These are phyloP conservation scores for Backusella australiensis DNA, from an alignment of 192 early-diverging fungal genomes.

Conservation along the genomic window DNA sequence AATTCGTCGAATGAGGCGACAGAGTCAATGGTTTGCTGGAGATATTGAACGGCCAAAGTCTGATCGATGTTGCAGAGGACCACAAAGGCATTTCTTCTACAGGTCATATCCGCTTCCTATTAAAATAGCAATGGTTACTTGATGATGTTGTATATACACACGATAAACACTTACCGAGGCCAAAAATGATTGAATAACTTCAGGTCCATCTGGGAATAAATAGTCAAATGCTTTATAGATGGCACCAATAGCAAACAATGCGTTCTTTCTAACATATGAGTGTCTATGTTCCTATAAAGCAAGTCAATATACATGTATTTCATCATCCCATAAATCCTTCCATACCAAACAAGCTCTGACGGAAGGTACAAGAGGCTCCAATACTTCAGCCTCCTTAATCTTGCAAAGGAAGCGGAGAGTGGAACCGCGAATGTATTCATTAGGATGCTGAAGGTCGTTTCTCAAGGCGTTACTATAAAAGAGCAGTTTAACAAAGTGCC, in stretches of 20 bases:
- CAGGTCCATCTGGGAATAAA: constrained; percentile 93
- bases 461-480: constrained; percentile 79
- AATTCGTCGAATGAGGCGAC: constrained; percentile 86
- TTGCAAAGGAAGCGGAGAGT: constrained; percentile 96
- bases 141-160: not conserved
- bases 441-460: constrained; percentile 97
- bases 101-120: constrained; percentile 90
- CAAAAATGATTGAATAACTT: constrained; percentile 76
- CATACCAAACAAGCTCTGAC: constrained; percentile 81
- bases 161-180: constrained; percentile 36
- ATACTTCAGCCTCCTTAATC: constrained; percentile 89
- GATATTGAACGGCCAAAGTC: constrained; percentile 79
- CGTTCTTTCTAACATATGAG: constrained; percentile 98
- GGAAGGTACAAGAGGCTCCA: constrained; percentile 92
- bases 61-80: constrained; percentile 83
- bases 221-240: constrained; percentile 89
- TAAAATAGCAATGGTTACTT: not conserved
- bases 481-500: not conserved
- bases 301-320: constrained; percentile 1
- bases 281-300: constrained; percentile 82
- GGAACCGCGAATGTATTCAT: constrained; percentile 95
- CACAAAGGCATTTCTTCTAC: constrained; percentile 92
- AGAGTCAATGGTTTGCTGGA: constrained; percentile 68
- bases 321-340: not conserved
- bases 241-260: constrained; percentile 87